Conservation (phyloP, 2,329 filamentous ascomycete genomes). For the Diaporthe aspalathi region DNA sequence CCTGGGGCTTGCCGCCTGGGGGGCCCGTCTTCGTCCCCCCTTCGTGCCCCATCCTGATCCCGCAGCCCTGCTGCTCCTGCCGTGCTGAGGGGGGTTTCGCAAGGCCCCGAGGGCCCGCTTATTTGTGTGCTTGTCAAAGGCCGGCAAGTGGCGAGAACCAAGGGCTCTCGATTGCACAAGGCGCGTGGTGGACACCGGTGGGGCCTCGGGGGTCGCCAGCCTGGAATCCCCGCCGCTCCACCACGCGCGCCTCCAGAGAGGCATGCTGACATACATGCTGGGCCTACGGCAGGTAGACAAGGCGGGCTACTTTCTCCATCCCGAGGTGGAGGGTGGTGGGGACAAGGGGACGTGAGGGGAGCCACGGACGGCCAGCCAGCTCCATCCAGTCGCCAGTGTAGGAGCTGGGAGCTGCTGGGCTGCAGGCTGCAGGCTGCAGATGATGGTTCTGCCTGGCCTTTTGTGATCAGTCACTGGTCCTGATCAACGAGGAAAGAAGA, state of each 20-base stretch:
- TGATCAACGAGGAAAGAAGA: neutral
- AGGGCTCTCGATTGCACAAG: neutral
- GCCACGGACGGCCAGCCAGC: too few relatives aligned
- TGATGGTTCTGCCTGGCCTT: neutral
- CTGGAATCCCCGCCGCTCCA: conserved; percentile 31
- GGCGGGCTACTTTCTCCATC: too few relatives aligned
- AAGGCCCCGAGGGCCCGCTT: conserved; percentile 6
- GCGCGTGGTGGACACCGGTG: conserved; percentile 22
- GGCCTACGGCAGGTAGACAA: conserved; percentile 11
- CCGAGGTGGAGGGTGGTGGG: conserved; percentile 1
- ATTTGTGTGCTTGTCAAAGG: neutral
- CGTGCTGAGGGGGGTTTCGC: conserved; percentile 3
- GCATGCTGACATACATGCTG: neutral
- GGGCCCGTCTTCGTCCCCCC: neutral
- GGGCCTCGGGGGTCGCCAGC: conserved; percentile 20
- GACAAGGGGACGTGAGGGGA: too few relatives aligned
- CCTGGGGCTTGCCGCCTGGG: neutral
- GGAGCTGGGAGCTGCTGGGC: conserved; percentile 8
- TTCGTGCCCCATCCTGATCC: neutral
- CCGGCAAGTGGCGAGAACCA: conserved; percentile 2
- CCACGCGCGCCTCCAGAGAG: conserved; percentile 8
- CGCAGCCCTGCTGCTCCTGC: conserved; percentile 27
- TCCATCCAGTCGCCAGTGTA: too few relatives aligned
- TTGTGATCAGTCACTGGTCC: conserved; percentile 26
- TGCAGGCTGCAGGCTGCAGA: conserved; percentile 22